These are phyloP conservation scores for Parastagonospora nodorum DNA, from an alignment of 2,329 filamentous ascomycete genomes.

Conservation along the genomic window DNA sequence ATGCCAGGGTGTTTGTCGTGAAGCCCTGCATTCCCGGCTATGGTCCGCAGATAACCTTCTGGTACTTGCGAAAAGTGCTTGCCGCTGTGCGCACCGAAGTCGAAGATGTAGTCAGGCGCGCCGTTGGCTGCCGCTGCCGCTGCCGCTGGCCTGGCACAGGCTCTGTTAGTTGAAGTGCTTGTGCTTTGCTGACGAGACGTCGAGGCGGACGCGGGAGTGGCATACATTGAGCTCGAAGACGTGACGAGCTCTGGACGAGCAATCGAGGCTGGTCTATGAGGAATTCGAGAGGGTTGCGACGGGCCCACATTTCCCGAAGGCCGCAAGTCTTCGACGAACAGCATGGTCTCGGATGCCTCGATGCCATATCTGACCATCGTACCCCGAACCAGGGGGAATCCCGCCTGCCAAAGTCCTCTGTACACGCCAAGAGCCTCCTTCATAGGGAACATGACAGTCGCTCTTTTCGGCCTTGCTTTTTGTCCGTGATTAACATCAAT, in stretches of 20 bases:
- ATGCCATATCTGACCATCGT: conserved; percentile 13
- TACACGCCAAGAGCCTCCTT: conserved; percentile 23
- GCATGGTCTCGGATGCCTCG: neutral
- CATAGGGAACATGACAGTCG: conserved; percentile 27
- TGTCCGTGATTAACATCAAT: conserved; percentile 14
- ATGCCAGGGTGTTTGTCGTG: conserved; percentile 25
- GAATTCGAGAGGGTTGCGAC: no score
- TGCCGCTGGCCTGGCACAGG: neutral
- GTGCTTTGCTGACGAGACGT: conserved; percentile 14
- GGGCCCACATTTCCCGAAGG: no score
- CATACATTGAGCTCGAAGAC: conserved; percentile 1
- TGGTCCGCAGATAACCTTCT: conserved; percentile 27
- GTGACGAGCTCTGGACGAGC: no score
- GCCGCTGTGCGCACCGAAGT: conserved; percentile 22
- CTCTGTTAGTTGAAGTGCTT: conserved; percentile 14
- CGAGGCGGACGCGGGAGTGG: conserved; percentile 9
- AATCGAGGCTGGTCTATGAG: no score
- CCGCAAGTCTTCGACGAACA: neutral
- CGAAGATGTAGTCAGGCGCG: conserved; percentile 26
- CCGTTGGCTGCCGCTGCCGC: conserved; percentile 3
- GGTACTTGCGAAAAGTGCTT: conserved; percentile 23
- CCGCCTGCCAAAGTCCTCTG: conserved; percentile 11
- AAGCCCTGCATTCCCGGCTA: conserved; percentile 25
- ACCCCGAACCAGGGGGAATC: conserved; percentile 19
- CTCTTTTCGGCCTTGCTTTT: conserved; percentile 3